Evolutionary conservation across 2,329 filamentous ascomycete species (phyloP), one percentile per base, ranked within the genome.

Genomic region (Stenocarpella maydis): DNA sequence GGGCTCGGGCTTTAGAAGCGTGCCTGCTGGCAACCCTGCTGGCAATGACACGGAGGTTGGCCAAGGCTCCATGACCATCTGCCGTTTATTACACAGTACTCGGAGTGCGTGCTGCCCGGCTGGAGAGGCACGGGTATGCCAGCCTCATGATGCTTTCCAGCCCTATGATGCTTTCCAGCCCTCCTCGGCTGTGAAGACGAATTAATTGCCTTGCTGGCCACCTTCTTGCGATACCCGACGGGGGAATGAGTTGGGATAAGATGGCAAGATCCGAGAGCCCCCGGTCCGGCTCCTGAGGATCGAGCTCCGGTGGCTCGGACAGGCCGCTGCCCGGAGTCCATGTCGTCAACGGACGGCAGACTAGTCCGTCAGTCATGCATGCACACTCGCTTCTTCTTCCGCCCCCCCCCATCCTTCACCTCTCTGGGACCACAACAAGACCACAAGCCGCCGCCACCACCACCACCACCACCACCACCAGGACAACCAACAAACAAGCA

Each of bases 331-430:
- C 24, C 52, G 21, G 24, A 67, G 45, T 54, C 45, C 26, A 69
- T 69, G 68, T 69, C 68, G 68, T 69, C 68, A 67, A 9, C 9
- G 4, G 9, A 60, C 34, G 43, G 50, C 21, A 39, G 39, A 24
- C 41, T 54, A 19, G 19, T 26, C 17, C 7, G 15, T n/a, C n/a
- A n/a, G n/a, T n/a, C n/a, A n/a, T n/a, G n/a, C n/a, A n/a, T 34
- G 31, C 31, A 34, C 31, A 34, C n/a, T n/a, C n/a, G 9, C 64
- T 47, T 12, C 43, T 17, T 39, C 34, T 49, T 34, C 31, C 4
- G 31, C 4, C 10, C 28, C 31, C 52, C 41, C 7, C 24, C 19
- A 14, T 28, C 34, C 21, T 34, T 31, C n/a, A 47, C 19, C 12
- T 45, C 1, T 24, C 1, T 31, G 24, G 15, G 34, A 26, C 26